Evolutionary conservation across 1,139 yeast genomes (phyloP).

Genomic region (Kurtzmaniella quercitrusa): DNA sequence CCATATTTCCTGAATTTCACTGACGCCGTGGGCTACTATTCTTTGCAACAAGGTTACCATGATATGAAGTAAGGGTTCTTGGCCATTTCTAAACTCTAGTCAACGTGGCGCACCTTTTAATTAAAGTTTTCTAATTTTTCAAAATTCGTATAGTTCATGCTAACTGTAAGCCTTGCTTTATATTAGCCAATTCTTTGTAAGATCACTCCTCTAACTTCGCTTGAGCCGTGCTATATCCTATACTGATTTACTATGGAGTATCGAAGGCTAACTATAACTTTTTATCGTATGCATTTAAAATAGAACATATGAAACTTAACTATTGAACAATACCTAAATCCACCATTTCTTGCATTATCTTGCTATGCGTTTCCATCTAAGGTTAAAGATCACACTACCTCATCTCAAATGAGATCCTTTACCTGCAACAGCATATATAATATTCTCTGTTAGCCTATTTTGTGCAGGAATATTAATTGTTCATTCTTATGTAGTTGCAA

Average conservation of each 20-base stretch:
- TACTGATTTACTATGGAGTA: too few relatives aligned
- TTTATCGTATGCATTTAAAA: not conserved
- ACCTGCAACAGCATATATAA: not conserved
- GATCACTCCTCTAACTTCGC: not conserved
- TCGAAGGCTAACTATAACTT: too few relatives aligned
- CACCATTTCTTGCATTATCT: not conserved
- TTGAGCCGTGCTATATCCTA: not conserved
- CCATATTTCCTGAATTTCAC: not conserved
- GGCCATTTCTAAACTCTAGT: too few relatives aligned
- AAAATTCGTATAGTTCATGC: too few relatives aligned
- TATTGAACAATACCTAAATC: not conserved
- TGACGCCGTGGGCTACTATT: not conserved
- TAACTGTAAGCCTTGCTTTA: too few relatives aligned
- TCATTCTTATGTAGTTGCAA: too few relatives aligned
- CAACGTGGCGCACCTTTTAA: too few relatives aligned
- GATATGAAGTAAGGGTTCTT: too few relatives aligned
- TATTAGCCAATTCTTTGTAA: too few relatives aligned
- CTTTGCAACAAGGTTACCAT: not conserved
- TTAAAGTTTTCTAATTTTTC: too few relatives aligned
- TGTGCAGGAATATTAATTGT: too few relatives aligned
- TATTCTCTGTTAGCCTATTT: not conserved
- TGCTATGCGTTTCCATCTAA: not conserved
- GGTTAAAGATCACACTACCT: conserved; percentile 1
- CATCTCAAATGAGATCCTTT: not conserved
- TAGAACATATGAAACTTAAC: not conserved